phyloP scores from a whole-genome alignment of 805 yeast species.

The Grigorovia humatica region DNA sequence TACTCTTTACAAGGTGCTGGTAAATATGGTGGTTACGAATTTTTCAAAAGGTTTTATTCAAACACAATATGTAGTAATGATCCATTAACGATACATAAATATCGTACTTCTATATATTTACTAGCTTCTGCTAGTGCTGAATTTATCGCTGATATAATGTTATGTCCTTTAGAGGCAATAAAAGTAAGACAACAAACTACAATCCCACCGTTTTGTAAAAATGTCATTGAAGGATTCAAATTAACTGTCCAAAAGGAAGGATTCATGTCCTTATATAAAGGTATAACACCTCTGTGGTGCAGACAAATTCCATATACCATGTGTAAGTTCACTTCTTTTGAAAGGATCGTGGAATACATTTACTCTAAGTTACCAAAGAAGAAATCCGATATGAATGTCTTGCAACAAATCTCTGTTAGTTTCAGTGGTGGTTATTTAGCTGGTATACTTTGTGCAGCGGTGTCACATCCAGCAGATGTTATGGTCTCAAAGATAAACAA shows the following conservation, averaged over 20 bases:
- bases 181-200: constrained; percentile 92
- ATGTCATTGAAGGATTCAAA: constrained; percentile 54
- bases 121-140: constrained; percentile 92
- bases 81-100: constrained; percentile 45
- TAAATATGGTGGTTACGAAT: constrained; percentile 91
- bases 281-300: constrained; percentile 85
- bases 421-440: constrained; percentile 95
- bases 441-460: constrained; percentile 91
- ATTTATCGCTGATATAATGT: constrained; percentile 76
- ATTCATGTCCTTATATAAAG: constrained; percentile 68
- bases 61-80: constrained; percentile 49
- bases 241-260: constrained; percentile 63
- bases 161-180: constrained; percentile 93
- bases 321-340: constrained; percentile 94
- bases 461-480: constrained; percentile 98
- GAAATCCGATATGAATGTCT: constrained; percentile 55
- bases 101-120: constrained; percentile 65
- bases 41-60: constrained; percentile 74
- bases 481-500: constrained; percentile 90
- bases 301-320: constrained; percentile 98
- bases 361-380: constrained; percentile 65
- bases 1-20: constrained; percentile 96
- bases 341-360: constrained; percentile 75
- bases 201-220: constrained; percentile 69
- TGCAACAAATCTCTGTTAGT: constrained; percentile 88